Base-by-base conservation (phyloP, 179 eudicot genomes). In the Actinidia polygama region DNA sequence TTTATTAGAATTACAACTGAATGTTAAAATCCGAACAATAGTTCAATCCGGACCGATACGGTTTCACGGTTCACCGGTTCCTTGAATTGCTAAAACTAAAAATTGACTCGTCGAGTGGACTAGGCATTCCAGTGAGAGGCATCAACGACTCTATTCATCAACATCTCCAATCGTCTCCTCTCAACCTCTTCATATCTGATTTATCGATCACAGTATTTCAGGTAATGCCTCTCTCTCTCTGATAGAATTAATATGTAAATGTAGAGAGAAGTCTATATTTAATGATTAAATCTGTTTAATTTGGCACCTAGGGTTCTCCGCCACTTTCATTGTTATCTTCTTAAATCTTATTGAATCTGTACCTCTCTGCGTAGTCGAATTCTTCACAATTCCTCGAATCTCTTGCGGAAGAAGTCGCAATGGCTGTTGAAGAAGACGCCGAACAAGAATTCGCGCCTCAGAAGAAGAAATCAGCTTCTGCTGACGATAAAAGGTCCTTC, bases 401-500 rank as follows among this genome's bases (percentile, higher is more conserved):
- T 1, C 24, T 9, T 51, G 71, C 18, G 55, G 0, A n/a, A 12
- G 23, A 40, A 6, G 30, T 57, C 30, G 55, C 59, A 57, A 95
- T 95, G 98, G 95, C 93, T 55, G 86, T 82, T 14, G 87, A 81
- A 40, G 87, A 90, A 81, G 86, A 83, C 7, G 55, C 83, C 1
- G 94, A 86, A 66, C 91, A 91, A 73, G 80, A 30, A 30, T 30
- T 30, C 36, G 36, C 71, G 79, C 85, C 89, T 30, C 89, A 90
- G 78, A 92, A 88, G 88, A 91, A 92, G 82, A 89, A 92, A 58
- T 54, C 89, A 40, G 80, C 61, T 36, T 88, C 95, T 21, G 94
- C 88, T 8, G 98, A 94, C 36, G 98, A 94, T 6, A 90, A 94
- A 82, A 91, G 98, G 98, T 89, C 58, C 0, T 6, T 69, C 19